Conservation (phyloP, 1,284 basidiomycete genomes). For the Cutaneotrichosporon sp. region DNA sequence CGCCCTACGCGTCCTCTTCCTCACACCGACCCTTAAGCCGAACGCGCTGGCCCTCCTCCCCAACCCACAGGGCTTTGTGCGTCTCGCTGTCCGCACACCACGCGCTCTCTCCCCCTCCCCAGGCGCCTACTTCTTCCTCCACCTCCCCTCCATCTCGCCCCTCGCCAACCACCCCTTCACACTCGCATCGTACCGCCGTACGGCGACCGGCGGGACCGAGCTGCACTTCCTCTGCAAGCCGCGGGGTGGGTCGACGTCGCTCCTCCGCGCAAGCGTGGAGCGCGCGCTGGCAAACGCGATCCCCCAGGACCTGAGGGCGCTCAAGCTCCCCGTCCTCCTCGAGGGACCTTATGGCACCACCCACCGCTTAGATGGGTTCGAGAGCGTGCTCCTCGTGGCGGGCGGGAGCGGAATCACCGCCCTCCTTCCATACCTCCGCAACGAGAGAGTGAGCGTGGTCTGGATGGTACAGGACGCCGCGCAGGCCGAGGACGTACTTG, state of each 20-base stretch:
- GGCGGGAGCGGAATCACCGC: slow-evolving; percentile 42
- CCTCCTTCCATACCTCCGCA: slow-evolving; percentile 32
- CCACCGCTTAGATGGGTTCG: slow-evolving; percentile 27
- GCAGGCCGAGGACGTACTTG: slow-evolving; percentile 34
- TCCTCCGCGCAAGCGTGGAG: not conserved
- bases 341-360: slow-evolving; percentile 43
- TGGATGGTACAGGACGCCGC: slow-evolving; percentile 32
- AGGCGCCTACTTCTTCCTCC: slow-evolving; percentile 39
- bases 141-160: slow-evolving; percentile 29
- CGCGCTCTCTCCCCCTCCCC: slow-evolving; percentile 26
- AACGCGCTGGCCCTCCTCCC: slow-evolving; percentile 25
- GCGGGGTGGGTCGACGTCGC: slow-evolving; percentile 27
- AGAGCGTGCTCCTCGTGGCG: slow-evolving; percentile 34
- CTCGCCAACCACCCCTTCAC: slow-evolving; percentile 44
- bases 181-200: slow-evolving; percentile 26
- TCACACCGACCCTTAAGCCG: slow-evolving; percentile 26
- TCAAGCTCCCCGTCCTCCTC: slow-evolving; percentile 26
- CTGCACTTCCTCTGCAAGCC: slow-evolving; percentile 36
- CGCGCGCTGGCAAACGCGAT: slow-evolving; percentile 1
- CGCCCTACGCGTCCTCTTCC: slow-evolving; percentile 25
- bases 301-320: not conserved
- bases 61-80: slow-evolving; percentile 27
- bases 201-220: slow-evolving; percentile 7
- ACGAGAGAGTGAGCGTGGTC: too few relatives aligned
- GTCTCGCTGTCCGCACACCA: slow-evolving; percentile 28